These are phyloP conservation scores for Dactylis glomerata DNA, from an alignment of 176 grass and related monocot species.

Conservation along the genomic window DNA sequence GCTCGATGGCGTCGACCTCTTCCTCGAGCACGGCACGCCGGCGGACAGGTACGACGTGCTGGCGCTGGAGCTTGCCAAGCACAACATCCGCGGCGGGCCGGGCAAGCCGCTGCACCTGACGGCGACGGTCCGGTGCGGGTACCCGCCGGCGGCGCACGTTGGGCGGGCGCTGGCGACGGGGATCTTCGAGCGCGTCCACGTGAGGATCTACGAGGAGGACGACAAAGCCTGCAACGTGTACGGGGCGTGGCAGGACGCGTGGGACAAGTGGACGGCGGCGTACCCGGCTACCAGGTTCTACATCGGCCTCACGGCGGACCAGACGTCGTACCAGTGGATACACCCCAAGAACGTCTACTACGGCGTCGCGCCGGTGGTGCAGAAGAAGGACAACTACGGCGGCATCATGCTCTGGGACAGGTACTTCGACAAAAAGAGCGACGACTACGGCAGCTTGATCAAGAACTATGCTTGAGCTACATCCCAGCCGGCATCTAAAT, in stretches of 20 bases:
- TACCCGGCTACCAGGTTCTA: background rate
- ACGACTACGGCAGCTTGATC: background rate
- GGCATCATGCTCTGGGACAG: slow-evolving; percentile 23
- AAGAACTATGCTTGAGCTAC: background rate
- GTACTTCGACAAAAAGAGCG: background rate
- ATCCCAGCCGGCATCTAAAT: background rate
- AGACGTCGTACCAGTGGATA: background rate
- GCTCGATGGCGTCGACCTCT: slow-evolving; percentile 30
- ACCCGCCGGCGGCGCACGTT: background rate
- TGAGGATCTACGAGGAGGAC: slow-evolving; percentile 16
- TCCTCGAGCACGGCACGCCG: background rate
- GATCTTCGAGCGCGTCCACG: slow-evolving; percentile 19
- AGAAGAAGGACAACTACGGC: background rate
- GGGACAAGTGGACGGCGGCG: slow-evolving; percentile 9
- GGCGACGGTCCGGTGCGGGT: slow-evolving; percentile 7
- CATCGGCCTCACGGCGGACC: background rate
- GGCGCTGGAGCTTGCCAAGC: slow-evolving; percentile 11
- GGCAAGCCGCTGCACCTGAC: slow-evolving; percentile 25
- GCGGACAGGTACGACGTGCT: background rate
- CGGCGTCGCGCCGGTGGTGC: background rate
- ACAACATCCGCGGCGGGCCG: background rate
- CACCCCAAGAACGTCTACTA: background rate
- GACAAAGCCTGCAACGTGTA: background rate
- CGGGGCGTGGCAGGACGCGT: background rate
- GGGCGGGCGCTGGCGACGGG: background rate